These are phyloP conservation scores for Oropetium thomaeum DNA, from an alignment of 176 grass and related monocot genomes.

Conservation along the genomic window DNA sequence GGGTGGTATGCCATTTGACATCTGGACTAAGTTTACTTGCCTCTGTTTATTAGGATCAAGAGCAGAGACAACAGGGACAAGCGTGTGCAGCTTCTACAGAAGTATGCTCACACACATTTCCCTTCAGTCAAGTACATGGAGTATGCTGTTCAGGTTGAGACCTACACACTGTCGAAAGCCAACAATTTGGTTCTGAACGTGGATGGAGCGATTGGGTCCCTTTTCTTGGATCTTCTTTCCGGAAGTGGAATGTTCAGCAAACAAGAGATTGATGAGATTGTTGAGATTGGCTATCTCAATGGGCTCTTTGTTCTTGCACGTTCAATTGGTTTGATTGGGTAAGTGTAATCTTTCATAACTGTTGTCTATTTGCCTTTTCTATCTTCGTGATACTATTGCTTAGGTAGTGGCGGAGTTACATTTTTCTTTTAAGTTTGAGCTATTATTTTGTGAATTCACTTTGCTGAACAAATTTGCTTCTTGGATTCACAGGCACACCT, in stretches of 20 bases:
- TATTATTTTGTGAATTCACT: not conserved
- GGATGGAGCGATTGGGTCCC: slow-evolving; percentile 80
- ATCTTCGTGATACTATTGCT: not conserved
- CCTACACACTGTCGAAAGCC: slow-evolving; percentile 89
- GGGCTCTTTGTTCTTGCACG: slow-evolving; percentile 96
- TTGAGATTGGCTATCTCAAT: slow-evolving; percentile 95
- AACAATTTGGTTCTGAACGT: slow-evolving; percentile 89
- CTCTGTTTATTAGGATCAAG: slow-evolving; percentile 66
- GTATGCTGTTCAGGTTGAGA: slow-evolving; percentile 85
- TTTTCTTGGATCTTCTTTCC: slow-evolving; percentile 97
- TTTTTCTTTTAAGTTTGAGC: not conserved
- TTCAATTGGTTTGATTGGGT: slow-evolving; percentile 95
- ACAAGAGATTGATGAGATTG: slow-evolving; percentile 91
- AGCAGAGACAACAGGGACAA: slow-evolving; percentile 99
- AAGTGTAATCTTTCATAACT: slow-evolving; percentile 13
- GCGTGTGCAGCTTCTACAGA: slow-evolving; percentile 91
- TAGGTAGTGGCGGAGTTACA: not conserved
- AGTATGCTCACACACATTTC: slow-evolving; percentile 92
- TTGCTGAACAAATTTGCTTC: slow-evolving; percentile 1
- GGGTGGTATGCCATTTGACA: not conserved
- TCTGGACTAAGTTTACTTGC: slow-evolving; percentile 4
- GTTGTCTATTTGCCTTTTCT: not conserved
- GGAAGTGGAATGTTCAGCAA: slow-evolving; percentile 98
- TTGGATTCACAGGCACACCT: slow-evolving; percentile 68
- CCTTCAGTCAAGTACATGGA: slow-evolving; percentile 97